Percentiles rank a stretch among this genome's conserved stretches.
Conservation (phyloP, 768 basidiomycete genomes). For the Obba rivulosa region DNA sequence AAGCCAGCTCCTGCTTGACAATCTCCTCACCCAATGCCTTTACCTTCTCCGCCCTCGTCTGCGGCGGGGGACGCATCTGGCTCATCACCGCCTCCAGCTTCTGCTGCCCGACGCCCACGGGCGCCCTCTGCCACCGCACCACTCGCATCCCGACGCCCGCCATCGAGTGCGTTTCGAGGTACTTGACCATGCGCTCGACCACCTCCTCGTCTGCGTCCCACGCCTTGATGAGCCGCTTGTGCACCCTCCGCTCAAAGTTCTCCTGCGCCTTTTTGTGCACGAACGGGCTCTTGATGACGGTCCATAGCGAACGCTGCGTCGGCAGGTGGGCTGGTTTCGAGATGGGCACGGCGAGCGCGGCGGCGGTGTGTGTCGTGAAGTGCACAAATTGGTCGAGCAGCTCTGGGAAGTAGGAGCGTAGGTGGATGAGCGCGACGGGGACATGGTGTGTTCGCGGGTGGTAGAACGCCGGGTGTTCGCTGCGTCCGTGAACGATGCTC, state of each 20-base stretch:
- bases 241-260: constrained; percentile 84
- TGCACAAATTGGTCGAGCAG: constrained; percentile 77
- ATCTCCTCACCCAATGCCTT: constrained; percentile 34
- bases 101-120: constrained; percentile 45
- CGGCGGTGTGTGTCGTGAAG: constrained; percentile 79
- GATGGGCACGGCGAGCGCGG: constrained; percentile 77
- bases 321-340: constrained; percentile 64
- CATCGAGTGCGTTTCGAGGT: constrained; percentile 68
- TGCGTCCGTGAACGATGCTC: constrained; percentile 57
- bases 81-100: constrained; percentile 31
- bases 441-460: constrained; percentile 62
- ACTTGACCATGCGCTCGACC: constrained; percentile 75
- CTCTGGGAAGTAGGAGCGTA: constrained; percentile 67
- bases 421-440: constrained; percentile 78
- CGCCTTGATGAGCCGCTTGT: constrained; percentile 84
- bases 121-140: constrained; percentile 67
- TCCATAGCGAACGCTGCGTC: constrained; percentile 74
- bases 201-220: constrained; percentile 83
- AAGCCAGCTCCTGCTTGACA: constrained; percentile 28
- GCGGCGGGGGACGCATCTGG: constrained; percentile 27
- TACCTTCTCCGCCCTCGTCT: constrained; percentile 22
- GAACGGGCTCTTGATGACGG: constrained; percentile 82
- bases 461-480: constrained; percentile 45
- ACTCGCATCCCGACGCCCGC: constrained; percentile 86
- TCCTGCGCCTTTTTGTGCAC: constrained; percentile 92